Percentiles rank a stretch among this genome's conserved stretches.
phyloP scores from a whole-genome alignment of 2,329 filamentous ascomycete genomes.

The Phyllosticta citriasiana region DNA sequence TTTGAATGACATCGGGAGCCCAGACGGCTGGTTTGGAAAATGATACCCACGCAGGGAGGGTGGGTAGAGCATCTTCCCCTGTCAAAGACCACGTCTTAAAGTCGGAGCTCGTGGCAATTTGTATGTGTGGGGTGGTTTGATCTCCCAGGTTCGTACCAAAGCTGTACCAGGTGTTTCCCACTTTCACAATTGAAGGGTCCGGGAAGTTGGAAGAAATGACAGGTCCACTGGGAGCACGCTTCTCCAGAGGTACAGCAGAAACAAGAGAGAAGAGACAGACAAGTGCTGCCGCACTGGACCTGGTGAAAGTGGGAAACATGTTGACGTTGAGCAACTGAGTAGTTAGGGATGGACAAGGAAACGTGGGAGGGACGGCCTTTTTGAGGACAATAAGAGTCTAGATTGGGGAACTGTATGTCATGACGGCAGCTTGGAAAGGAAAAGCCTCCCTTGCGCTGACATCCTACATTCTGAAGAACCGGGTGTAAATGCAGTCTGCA shows the following conservation, averaged over 20 bases:
- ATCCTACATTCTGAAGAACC: not conserved
- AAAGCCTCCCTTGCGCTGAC: not conserved
- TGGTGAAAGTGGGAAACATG: not conserved
- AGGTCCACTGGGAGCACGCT: conserved; percentile 3
- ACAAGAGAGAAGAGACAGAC: conserved; percentile 1
- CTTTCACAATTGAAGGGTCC: conserved; percentile 25
- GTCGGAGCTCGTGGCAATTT: conserved; percentile 27
- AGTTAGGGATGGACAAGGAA: not conserved
- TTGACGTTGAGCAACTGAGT: not conserved
- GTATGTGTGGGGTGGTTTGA: conserved; percentile 18
- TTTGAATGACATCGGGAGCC: conserved; percentile 25
- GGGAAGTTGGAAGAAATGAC: conserved; percentile 24
- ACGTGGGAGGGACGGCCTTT: not conserved
- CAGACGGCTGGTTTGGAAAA: conserved; percentile 18
- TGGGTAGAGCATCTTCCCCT: conserved; percentile 21
- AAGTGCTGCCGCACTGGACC: conserved; percentile 2
- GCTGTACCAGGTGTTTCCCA: conserved; percentile 27
- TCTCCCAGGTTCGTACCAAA: conserved; percentile 22
- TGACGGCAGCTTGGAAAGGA: not conserved
- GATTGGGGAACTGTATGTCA: not conserved
- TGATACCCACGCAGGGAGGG: conserved; percentile 20
- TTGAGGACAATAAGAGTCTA: not conserved
- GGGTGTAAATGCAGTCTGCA: conserved; percentile 6
- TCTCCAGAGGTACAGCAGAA: conserved; percentile 3
- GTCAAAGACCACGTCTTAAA: conserved; percentile 25